A percentile compares a stretch with the other conserved stretches of the same genome.
These are phyloP conservation scores for Candida ortonii DNA, from an alignment of 805 yeast genomes.

Conservation along the genomic window DNA sequence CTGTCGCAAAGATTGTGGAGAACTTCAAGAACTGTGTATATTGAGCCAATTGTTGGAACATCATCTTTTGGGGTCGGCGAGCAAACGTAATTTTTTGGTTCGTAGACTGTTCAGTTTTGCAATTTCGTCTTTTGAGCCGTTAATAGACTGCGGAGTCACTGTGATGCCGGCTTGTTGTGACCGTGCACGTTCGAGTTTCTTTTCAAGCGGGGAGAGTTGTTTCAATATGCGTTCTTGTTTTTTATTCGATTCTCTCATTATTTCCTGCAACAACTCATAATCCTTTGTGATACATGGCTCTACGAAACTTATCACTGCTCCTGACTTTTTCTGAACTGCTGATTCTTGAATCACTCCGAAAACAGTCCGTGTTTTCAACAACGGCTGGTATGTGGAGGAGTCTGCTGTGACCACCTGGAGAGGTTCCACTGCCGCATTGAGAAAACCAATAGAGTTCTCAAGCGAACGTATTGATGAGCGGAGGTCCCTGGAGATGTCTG, in stretches of 20 bases:
- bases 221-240: slow-evolving; percentile 36
- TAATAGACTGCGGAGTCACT: slow-evolving; percentile 31
- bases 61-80: slow-evolving; percentile 1
- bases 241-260: slow-evolving; percentile 35
- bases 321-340: slow-evolving; percentile 42
- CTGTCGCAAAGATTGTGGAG: slow-evolving; percentile 34
- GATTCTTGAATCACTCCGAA: slow-evolving; percentile 51
- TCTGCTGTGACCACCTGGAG: slow-evolving; percentile 34
- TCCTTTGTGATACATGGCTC: slow-evolving; percentile 41
- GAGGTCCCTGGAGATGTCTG: slow-evolving; percentile 15
- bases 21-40: slow-evolving; percentile 18
- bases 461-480: slow-evolving; percentile 18
- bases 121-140: slow-evolving; percentile 25
- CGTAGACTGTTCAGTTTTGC: slow-evolving; percentile 20
- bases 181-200: slow-evolving; percentile 37
- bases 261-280: slow-evolving; percentile 28
- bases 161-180: slow-evolving; percentile 42
- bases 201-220: slow-evolving; percentile 15
- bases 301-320: slow-evolving; percentile 35
- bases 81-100: slow-evolving; percentile 13
- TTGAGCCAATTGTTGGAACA: background rate
- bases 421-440: slow-evolving; percentile 17
- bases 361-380: slow-evolving; percentile 44
- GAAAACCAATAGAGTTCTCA: slow-evolving; percentile 17
- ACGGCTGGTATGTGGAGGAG: slow-evolving; percentile 36